Conservation (phyloP, 148 eudicot species). For the Polygonum maritimum region DNA sequence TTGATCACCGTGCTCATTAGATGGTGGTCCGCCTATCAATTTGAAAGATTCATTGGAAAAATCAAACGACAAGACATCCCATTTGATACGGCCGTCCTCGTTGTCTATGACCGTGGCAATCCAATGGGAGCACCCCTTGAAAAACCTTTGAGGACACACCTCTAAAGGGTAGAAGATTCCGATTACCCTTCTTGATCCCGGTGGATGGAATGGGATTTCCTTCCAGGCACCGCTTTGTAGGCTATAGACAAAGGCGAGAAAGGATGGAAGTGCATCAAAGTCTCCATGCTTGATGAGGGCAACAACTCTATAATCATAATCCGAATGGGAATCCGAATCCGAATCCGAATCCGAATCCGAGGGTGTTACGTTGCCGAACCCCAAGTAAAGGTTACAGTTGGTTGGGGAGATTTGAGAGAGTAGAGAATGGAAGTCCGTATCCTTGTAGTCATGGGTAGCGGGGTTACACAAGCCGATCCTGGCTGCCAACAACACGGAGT, state of each 20-base stretch:
- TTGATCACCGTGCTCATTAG: too few relatives aligned
- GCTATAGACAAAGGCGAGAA: neutral
- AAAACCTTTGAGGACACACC: neutral
- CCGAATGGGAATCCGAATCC: neutral
- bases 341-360: neutral
- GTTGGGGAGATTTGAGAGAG: neutral
- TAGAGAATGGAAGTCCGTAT: neutral
- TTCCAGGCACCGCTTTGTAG: neutral
- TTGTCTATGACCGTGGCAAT: neutral
- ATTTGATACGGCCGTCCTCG: neutral
- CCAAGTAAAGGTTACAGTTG: neutral
- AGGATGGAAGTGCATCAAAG: neutral
- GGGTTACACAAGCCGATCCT: too few relatives aligned
- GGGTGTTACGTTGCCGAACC: neutral
- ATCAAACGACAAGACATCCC: neutral
- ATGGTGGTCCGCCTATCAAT: neutral
- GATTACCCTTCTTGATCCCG: too few relatives aligned
- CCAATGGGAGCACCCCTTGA: neutral
- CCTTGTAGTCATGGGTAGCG: neutral
- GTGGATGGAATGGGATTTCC: neutral
- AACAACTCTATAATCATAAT: neutral
- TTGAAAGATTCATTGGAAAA: neutral
- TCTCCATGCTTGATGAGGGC: neutral
- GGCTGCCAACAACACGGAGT: too few relatives aligned
- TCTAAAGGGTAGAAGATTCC: neutral